phyloP scores from a whole-genome alignment of 2,329 filamentous ascomycete species.

The Westerdykella ornata region DNA sequence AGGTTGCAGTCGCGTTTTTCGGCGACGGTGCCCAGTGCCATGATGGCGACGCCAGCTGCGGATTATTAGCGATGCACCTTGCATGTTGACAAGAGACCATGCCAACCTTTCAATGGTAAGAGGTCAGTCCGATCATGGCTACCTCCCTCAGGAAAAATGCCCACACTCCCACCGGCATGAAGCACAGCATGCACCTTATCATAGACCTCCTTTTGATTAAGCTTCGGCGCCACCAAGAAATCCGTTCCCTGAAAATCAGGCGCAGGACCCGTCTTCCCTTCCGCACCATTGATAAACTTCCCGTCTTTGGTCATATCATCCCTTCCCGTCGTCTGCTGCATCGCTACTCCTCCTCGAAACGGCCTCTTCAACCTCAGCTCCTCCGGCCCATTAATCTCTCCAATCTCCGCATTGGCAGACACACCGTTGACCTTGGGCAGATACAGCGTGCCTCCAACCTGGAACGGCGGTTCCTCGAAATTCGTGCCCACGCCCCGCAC shows the following conservation, averaged over 20 bases:
- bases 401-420: conserved; percentile 69
- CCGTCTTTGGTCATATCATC: conserved; percentile 64
- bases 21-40: conserved; percentile 86
- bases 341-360: conserved; percentile 68
- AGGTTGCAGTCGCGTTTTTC: conserved; percentile 80
- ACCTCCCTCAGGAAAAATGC: conserved; percentile 94
- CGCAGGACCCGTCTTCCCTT: conserved; percentile 47
- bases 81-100: not conserved
- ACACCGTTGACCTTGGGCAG: conserved; percentile 77
- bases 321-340: conserved; percentile 76
- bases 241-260: conserved; percentile 65
- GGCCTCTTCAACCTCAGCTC: conserved; percentile 82
- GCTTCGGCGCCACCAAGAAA: conserved; percentile 85
- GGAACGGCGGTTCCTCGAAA: conserved; percentile 65
- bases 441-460: conserved; percentile 76
- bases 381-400: conserved; percentile 69
- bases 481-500: conserved; percentile 74
- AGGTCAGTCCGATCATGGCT: conserved; percentile 92
- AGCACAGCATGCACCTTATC: conserved; percentile 84
- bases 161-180: conserved; percentile 77
- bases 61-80: not conserved
- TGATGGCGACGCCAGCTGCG: conserved; percentile 85
- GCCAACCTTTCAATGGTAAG: conserved; percentile 71
- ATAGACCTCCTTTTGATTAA: conserved; percentile 91
- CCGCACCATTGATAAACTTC: conserved; percentile 51